Evolutionary conservation across 352 stramenopile species (phyloP), one percentile per base, ranked within the genome.

Genomic region (Pythium scleroteichum): DNA sequence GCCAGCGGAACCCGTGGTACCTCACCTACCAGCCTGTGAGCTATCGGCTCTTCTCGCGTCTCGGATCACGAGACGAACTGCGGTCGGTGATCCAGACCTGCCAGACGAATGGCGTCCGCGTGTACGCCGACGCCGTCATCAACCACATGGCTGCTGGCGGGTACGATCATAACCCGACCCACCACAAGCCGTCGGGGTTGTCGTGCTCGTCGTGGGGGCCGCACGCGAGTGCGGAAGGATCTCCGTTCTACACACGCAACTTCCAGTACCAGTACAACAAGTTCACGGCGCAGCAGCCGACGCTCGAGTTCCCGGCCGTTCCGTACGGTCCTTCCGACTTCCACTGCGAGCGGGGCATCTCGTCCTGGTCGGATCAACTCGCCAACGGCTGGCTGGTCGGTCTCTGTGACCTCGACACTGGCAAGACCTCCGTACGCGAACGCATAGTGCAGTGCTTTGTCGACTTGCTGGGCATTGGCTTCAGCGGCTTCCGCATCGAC

Each of bases 381-480:
- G 69, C 64, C 80, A 53, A 52, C 44, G 78, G 78, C 17, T 89
- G 79, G 78, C 41, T 66, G 17, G 62, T 60, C 1, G 67, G 70
- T 6, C 47, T 89, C 3, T 61, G 66, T 9, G 79, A 89, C 42
- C 46, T 90, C 9, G 83, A 89, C 64, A 90, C 81, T 2, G 63
- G 56, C 50, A 86, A 87, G 45, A 66, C 74, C 2, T 77, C 73
- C 46, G 77, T 90, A 32, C 81, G 71, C 23, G 75, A 87, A 26
- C 76, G 62, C 35, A 90, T 90, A 23, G 82, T 80, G 0, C 78
- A 87, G 40, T 88, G 90, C 65, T 82, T 92, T 42, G 78, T 86
- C 26, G 80, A 92, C 33, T 51, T 92, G 5, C 40, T 92, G 5
- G 78, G 76, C 5, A 84, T 92, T 46, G 78, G 80, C 22, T 84